Percentiles rank a stretch among this genome's conserved stretches.
These are phyloP conservation scores for Neospora caninum DNA, from an alignment of 169 alveolate species.

Conservation along the genomic window DNA sequence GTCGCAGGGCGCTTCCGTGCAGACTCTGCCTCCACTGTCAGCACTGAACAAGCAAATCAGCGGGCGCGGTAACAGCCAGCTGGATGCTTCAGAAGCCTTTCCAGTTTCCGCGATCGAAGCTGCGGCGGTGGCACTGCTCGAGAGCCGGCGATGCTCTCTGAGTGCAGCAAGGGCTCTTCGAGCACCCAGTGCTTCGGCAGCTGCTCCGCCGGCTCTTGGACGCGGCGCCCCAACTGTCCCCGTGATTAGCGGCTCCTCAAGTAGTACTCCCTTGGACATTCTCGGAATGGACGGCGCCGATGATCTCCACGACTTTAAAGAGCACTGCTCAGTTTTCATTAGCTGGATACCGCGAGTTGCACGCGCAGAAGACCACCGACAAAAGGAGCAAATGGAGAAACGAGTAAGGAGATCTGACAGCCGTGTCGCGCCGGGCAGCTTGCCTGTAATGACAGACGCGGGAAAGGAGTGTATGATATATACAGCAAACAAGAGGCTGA, in stretches of 20 bases:
- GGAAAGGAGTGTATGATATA: not conserved
- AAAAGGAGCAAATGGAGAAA: slow-evolving; percentile 48
- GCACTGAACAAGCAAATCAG: not conserved
- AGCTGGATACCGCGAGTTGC: slow-evolving; percentile 64
- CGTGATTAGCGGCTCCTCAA: not conserved
- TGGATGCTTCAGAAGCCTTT: not conserved
- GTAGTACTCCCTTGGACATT: not conserved
- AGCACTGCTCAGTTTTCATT: slow-evolving; percentile 57
- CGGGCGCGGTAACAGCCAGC: not conserved
- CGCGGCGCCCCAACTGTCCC: not conserved
- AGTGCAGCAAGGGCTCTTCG: not conserved
- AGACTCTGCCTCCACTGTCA: not conserved
- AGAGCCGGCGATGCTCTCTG: not conserved
- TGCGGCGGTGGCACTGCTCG: not conserved
- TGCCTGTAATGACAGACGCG: not conserved
- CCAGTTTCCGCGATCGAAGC: not conserved
- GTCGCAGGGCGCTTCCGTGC: not conserved
- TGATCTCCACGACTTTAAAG: not conserved
- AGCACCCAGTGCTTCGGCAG: not conserved
- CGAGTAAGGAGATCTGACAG: not conserved
- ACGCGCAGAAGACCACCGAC: slow-evolving; percentile 43
- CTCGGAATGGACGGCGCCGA: not conserved
- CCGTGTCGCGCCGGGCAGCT: not conserved
- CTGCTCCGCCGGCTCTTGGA: not conserved
- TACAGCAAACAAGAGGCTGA: not conserved